Conservation (phyloP, 148 eudicot genomes). For the Vaccinium corymbosum region DNA sequence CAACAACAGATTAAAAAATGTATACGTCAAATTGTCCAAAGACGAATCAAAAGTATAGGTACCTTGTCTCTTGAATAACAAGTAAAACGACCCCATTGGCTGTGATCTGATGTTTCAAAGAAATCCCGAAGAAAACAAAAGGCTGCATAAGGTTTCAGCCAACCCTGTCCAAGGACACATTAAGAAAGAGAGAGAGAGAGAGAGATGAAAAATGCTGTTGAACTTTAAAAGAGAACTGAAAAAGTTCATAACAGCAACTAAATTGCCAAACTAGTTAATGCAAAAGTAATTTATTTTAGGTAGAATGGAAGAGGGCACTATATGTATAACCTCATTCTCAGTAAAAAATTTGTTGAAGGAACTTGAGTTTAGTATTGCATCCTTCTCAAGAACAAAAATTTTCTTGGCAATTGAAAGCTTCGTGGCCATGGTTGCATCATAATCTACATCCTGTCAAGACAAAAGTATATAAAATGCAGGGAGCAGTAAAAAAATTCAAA, state of each 20-base stretch:
- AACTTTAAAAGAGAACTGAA: neutral
- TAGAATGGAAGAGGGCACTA: neutral
- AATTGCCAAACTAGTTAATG: neutral
- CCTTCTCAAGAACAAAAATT: conserved; percentile 69
- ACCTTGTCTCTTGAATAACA: conserved; percentile 76
- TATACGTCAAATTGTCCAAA: neutral
- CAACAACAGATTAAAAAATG: neutral
- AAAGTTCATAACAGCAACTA: neutral
- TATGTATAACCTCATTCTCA: conserved; percentile 68
- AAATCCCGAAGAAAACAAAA: conserved; percentile 95
- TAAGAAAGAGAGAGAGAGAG: neutral
- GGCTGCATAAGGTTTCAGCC: conserved; percentile 96
- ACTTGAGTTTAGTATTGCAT: conserved; percentile 49
- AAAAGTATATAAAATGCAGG: neutral
- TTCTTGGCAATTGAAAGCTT: conserved; percentile 88
- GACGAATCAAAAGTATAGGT: conserved; percentile 8
- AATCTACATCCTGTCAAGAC: conserved; percentile 74
- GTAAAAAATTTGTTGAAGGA: conserved; percentile 67
- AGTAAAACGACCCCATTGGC: conserved; percentile 94
- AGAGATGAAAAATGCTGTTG: neutral
- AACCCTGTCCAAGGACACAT: conserved; percentile 47
- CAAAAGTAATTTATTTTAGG: neutral
- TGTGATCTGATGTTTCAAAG: conserved; percentile 92
- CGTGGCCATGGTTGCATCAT: conserved; percentile 77
- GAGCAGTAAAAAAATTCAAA: neutral